A percentile compares a stretch with the other conserved stretches of the same genome.
These are phyloP conservation scores for Xylariaceae sp. DNA, from an alignment of 2,329 filamentous ascomycete genomes.

Conservation along the genomic window DNA sequence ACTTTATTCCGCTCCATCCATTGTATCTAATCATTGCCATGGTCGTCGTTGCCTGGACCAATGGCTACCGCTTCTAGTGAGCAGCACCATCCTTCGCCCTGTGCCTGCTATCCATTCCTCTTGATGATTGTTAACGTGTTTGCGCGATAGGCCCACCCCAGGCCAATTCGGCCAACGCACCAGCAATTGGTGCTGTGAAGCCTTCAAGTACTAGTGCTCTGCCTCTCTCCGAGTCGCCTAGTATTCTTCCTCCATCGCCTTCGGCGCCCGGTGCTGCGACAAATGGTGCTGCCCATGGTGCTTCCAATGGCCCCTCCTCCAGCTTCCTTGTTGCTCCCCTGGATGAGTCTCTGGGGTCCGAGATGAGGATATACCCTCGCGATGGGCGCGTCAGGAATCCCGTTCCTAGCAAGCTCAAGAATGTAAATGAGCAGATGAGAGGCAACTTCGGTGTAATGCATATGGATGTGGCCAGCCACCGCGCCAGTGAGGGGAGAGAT, in stretches of 20 bases:
- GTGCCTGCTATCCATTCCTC: neutral
- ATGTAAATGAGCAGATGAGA: slow-evolving; percentile 51
- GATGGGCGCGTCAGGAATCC: slow-evolving; percentile 54
- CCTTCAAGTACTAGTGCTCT: slow-evolving; percentile 21
- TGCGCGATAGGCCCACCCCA: slow-evolving; percentile 27
- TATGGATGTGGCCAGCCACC: slow-evolving; percentile 47
- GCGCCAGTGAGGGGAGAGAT: slow-evolving; percentile 46
- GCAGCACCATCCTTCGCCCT: slow-evolving; percentile 5
- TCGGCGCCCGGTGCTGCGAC: slow-evolving; percentile 18
- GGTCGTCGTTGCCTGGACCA: slow-evolving; percentile 25
- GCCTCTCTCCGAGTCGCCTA: slow-evolving; percentile 26
- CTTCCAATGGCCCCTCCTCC: slow-evolving; percentile 3
- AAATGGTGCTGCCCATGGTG: slow-evolving; percentile 27
- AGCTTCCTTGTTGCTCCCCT: slow-evolving; percentile 19
- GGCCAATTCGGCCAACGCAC: slow-evolving; percentile 29
- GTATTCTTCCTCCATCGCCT: slow-evolving; percentile 21
- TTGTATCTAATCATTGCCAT: slow-evolving; percentile 25
- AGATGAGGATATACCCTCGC: slow-evolving; percentile 32
- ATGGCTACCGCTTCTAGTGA: slow-evolving; percentile 33
- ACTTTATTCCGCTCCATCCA: slow-evolving; percentile 10
- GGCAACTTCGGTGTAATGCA: slow-evolving; percentile 63
- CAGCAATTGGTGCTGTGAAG: slow-evolving; percentile 19
- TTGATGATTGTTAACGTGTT: slow-evolving; percentile 19
- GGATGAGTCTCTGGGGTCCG: slow-evolving; percentile 24
- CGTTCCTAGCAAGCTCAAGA: slow-evolving; percentile 59